These are phyloP conservation scores for Trichosporon sp. DNA, from an alignment of 1,284 basidiomycete genomes.

Conservation along the genomic window DNA sequence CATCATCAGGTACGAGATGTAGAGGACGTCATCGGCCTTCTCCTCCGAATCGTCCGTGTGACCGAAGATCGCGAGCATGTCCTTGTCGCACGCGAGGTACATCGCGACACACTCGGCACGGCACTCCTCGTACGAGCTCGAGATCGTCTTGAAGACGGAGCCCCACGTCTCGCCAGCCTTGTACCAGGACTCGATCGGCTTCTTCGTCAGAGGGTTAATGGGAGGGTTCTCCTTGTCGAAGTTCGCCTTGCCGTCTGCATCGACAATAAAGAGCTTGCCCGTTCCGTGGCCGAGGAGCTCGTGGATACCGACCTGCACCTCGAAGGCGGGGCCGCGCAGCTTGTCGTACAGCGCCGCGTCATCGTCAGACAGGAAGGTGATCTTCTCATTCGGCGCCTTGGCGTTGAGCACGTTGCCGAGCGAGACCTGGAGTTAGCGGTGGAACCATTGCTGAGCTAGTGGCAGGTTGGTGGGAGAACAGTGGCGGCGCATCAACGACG, in stretches of 20 bases:
- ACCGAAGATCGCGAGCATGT: conserved; percentile 30
- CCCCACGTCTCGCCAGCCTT: conserved; percentile 34
- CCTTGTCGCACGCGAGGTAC: conserved; percentile 30
- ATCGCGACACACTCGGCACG: conserved; percentile 33
- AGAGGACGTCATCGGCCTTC: conserved; percentile 64
- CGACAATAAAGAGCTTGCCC: conserved; percentile 31
- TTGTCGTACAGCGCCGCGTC: conserved; percentile 28
- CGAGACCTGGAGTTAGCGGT: conserved; percentile 15
- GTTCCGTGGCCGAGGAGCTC: conserved; percentile 34
- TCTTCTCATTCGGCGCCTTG: conserved; percentile 34
- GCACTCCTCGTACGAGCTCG: conserved; percentile 32
- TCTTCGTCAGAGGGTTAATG: conserved; percentile 29
- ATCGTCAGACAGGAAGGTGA: conserved; percentile 29
- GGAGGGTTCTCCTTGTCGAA: conserved; percentile 30
- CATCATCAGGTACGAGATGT: conserved; percentile 79
- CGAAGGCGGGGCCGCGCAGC: conserved; percentile 32
- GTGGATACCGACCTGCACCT: conserved; percentile 36
- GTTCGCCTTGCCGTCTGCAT: conserved; percentile 30
- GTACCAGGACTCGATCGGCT: conserved; percentile 33
- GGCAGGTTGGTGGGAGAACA: too few relatives aligned
- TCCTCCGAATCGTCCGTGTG: conserved; percentile 29
- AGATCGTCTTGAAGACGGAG: conserved; percentile 27
- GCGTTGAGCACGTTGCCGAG: conserved; percentile 34
- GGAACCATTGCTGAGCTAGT: background rate
- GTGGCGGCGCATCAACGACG: too few relatives aligned